These are phyloP conservation scores for Aphanomyces stellatus DNA, from an alignment of 352 stramenopile species.

Conservation along the genomic window DNA sequence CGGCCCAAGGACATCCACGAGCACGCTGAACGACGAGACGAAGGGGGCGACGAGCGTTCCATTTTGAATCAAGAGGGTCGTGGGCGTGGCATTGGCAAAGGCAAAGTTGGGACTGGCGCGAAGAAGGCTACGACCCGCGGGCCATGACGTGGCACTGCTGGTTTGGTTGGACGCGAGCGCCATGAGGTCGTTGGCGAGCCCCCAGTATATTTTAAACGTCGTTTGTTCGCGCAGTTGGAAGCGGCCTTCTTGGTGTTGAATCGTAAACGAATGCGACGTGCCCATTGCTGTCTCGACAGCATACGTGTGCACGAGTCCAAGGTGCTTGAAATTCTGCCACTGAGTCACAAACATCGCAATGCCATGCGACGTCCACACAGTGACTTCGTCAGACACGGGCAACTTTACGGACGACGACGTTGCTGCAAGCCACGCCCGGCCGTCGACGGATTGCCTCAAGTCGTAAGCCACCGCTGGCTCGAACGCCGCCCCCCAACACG, in stretches of 20 bases:
- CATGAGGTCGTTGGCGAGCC: neutral
- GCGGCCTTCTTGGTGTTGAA: neutral
- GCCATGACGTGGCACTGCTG: no score
- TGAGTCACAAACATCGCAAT: neutral
- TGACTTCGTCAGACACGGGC: neutral
- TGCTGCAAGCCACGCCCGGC: constrained; percentile 94
- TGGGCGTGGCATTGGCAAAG: neutral
- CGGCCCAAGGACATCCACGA: neutral
- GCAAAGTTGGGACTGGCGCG: constrained; percentile 5
- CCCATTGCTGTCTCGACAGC: neutral
- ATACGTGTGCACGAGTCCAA: neutral
- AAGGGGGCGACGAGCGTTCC: neutral
- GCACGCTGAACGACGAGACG: neutral
- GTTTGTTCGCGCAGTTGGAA: neutral
- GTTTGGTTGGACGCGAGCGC: neutral
- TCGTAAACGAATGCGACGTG: neutral
- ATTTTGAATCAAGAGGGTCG: neutral
- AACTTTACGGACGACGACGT: no score
- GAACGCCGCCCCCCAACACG: neutral
- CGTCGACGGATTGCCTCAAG: no score
- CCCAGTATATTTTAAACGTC: constrained; percentile 10
- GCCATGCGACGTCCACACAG: neutral
- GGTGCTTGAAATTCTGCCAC: neutral
- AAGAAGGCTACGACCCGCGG: neutral
- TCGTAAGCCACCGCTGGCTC: neutral